These are phyloP conservation scores for Tolypocladium inflatum DNA, from an alignment of 2,329 filamentous ascomycete species.

Conservation along the genomic window DNA sequence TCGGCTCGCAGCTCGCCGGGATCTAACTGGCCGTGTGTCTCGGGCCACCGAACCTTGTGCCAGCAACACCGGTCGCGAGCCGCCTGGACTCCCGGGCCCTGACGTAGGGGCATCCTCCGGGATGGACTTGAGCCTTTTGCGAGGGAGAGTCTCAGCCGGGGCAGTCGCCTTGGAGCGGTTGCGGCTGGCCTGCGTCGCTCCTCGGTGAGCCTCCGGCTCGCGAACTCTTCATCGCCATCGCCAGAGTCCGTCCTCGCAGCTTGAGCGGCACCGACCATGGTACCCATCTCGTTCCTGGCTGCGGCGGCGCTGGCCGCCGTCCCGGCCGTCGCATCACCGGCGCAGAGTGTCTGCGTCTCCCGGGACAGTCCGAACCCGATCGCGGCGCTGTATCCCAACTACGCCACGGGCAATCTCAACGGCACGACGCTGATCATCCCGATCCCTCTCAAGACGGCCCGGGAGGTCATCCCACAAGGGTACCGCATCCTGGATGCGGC, in stretches of 20 bases:
- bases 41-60: not conserved
- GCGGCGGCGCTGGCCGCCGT: not conserved
- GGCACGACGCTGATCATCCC: slow-evolving; percentile 42
- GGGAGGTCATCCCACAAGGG: slow-evolving; percentile 35
- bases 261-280: not conserved
- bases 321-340: not conserved
- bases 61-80: not conserved
- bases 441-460: slow-evolving; percentile 35
- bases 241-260: not conserved
- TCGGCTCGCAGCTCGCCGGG: not conserved
- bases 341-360: not conserved
- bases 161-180: not conserved
- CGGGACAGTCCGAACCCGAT: slow-evolving; percentile 30
- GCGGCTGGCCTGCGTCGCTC: not conserved
- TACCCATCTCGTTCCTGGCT: not conserved
- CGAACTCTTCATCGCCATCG: not conserved
- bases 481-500: slow-evolving; percentile 40
- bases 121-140: not conserved
- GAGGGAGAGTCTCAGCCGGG: not conserved
- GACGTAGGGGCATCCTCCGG: not conserved
- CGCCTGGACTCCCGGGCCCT: not conserved
- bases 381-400: slow-evolving; percentile 31
- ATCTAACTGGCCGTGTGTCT: not conserved
- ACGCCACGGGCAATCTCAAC: slow-evolving; percentile 43
- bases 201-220: not conserved